Evolutionary conservation across 345 rosid species (phyloP), one percentile per base, ranked within the genome.

Genomic region (Sisymbrium altissimum): DNA sequence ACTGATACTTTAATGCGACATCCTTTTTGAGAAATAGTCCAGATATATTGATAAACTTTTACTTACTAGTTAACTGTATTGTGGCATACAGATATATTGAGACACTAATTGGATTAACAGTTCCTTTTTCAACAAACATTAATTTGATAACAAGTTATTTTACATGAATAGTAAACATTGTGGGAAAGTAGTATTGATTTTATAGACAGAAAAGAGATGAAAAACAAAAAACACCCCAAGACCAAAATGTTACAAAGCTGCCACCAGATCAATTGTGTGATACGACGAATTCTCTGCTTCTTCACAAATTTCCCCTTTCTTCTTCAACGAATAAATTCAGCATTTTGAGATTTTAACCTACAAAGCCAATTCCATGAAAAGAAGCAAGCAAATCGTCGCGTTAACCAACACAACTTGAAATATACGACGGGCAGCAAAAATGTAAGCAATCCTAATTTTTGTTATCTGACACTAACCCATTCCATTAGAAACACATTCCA

Each of bases 271-370:
- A 64, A 43, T 27, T 5, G 48, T 5, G 48, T 18, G 32, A 62
- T n/a, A 62, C 35, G 46, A 63, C 39, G 10, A 43, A 73, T 62
- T 11, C 73, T 64, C 45, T 70, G 41, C 69, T 50, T 54, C 64
- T 23, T 76, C 71, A 70, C 45, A 46, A 55, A 36, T 58, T 35
- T 58, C 64, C 40, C 52, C 54, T 45, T 74, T 66, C 62, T 55
- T 75, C 74, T 76, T 64, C 71, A 76, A 55, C 53, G 53, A 74
- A 64, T 63, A 60, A 55, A 48, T 46, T 64, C 75, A 76, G 58
- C 74, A 53, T 35, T 68, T 61, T 44, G 57, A 35, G 27, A 3
- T 11, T 46, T 69, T 70, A 64, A 70, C 80, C 80, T 76, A 70
- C 75, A 55, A 64, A 63, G 21, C 53, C 56, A 53, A 71, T 21